phyloP scores from a whole-genome alignment of 2,329 filamentous ascomycete species.

The Fusarium sp. region DNA sequence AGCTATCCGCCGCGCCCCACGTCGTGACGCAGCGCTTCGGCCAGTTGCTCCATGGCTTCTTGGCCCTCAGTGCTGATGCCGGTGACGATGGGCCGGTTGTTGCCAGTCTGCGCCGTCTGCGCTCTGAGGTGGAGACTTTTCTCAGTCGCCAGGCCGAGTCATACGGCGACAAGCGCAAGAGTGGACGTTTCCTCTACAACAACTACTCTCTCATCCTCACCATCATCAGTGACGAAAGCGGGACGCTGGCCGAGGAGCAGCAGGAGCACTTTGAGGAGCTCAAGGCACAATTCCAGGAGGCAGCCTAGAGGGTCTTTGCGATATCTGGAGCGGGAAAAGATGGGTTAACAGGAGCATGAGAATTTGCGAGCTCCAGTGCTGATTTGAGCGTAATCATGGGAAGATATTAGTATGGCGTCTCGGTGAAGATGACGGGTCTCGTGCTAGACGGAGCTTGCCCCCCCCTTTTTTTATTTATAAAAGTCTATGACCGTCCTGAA shows the following conservation, averaged over 20 bases:
- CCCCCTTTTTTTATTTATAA: constrained; percentile 12
- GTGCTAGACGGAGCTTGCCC: constrained; percentile 25
- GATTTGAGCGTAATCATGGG: constrained; percentile 30
- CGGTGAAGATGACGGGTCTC: constrained; percentile 33
- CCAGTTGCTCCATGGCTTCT: constrained; percentile 87
- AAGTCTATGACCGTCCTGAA: constrained; percentile 15
- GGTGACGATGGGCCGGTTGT: constrained; percentile 95
- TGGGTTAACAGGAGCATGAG: constrained; percentile 3
- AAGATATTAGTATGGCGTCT: constrained; percentile 42
- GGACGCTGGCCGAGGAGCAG: constrained; percentile 80
- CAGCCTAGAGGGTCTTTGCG: constrained; percentile 16
- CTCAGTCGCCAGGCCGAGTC: constrained; percentile 80
- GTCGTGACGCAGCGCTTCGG: constrained; percentile 95
- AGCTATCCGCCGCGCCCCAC: constrained; percentile 85
- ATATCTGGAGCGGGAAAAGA: neutral
- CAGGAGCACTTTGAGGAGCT: constrained; percentile 79
- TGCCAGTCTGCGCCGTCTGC: constrained; percentile 80
- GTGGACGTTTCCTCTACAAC: constrained; percentile 90
- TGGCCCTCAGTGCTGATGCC: constrained; percentile 86
- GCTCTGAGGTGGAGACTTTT: constrained; percentile 86
- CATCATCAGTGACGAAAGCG: constrained; percentile 83
- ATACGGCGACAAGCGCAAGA: constrained; percentile 83
- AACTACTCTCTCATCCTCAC: constrained; percentile 96
- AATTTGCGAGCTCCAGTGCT: constrained; percentile 14
- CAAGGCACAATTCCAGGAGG: constrained; percentile 68